These are phyloP conservation scores for Selenicereus undatus DNA, from an alignment of 148 eudicot species.

Conservation along the genomic window DNA sequence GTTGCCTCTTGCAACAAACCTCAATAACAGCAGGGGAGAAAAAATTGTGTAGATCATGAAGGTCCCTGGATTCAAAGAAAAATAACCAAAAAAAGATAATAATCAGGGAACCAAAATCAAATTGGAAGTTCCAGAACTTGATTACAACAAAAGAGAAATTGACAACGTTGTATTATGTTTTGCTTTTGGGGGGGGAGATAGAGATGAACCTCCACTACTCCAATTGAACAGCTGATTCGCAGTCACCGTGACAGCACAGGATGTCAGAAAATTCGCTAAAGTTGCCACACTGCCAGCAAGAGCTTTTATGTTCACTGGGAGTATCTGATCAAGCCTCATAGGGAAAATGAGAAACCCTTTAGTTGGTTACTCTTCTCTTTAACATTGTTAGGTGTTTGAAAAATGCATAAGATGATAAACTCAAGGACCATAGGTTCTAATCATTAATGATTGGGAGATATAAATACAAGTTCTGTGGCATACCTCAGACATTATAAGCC, in stretches of 20 bases:
- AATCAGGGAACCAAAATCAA: background rate
- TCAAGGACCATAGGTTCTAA: background rate
- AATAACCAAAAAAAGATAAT: background rate
- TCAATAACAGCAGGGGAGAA: too few relatives aligned
- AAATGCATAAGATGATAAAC: background rate
- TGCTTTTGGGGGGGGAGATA: background rate
- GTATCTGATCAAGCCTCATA: conserved; percentile 37
- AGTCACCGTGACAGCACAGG: conserved; percentile 66
- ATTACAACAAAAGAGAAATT: background rate
- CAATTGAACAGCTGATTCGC: conserved; percentile 61
- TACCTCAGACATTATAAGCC: conserved; percentile 99
- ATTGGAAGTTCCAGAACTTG: background rate
- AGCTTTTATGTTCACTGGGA: conserved; percentile 66
- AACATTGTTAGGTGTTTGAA: conserved; percentile 1
- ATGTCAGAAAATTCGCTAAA: conserved; percentile 54
- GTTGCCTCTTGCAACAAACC: too few relatives aligned
- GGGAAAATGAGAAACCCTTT: background rate
- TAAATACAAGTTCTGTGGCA: conserved; percentile 1
- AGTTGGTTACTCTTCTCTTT: conserved; percentile 6
- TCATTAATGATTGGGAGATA: too few relatives aligned
- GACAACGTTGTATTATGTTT: background rate
- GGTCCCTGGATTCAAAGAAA: conserved; percentile 41
- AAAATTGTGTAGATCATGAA: conserved; percentile 51
- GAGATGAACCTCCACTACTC: conserved; percentile 67
- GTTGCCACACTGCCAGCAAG: conserved; percentile 85